Conservation (phyloP, 2,329 filamentous ascomycete genomes). For the Pseudodiploospora longispora region DNA sequence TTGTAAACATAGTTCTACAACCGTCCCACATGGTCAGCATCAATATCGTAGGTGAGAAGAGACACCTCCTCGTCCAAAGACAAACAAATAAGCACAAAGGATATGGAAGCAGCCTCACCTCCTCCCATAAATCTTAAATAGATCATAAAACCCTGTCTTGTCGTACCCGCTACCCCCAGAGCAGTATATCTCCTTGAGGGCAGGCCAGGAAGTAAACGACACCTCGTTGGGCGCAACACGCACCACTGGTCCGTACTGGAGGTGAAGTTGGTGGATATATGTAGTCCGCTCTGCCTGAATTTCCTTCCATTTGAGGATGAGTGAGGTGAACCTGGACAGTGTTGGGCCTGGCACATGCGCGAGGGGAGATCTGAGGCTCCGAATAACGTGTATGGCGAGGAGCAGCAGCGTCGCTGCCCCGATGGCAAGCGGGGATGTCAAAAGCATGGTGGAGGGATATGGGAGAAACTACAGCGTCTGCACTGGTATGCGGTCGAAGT, state of each 20-base stretch:
- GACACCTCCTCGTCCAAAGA: not conserved
- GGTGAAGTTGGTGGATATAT: constrained; percentile 49
- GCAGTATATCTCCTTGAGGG: constrained; percentile 55
- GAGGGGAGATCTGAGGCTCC: constrained; percentile 24
- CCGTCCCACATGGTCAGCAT: not conserved
- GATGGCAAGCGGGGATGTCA: constrained; percentile 21
- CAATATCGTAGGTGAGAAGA: not conserved
- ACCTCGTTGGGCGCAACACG: constrained; percentile 51
- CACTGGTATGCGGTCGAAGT: no score
- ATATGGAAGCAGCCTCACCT: constrained; percentile 31
- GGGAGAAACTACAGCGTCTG: not conserved
- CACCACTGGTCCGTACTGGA: constrained; percentile 48
- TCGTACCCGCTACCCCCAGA: constrained; percentile 55
- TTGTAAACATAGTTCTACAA: constrained; percentile 52
- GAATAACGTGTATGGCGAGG: constrained; percentile 16
- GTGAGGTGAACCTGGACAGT: constrained; percentile 40
- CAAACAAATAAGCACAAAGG: not conserved
- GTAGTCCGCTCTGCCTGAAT: constrained; percentile 42
- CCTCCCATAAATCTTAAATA: constrained; percentile 50
- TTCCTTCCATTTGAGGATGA: constrained; percentile 48
- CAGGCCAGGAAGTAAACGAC: constrained; percentile 47
- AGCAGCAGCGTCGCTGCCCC: constrained; percentile 17
- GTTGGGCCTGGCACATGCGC: constrained; percentile 40
- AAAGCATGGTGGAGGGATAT: constrained; percentile 13
- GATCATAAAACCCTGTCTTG: constrained; percentile 56